Evolutionary conservation across 2,329 filamentous ascomycete genomes (phyloP), one percentile per base, ranked within the genome.

Genomic region (Fusarium foetens): DNA sequence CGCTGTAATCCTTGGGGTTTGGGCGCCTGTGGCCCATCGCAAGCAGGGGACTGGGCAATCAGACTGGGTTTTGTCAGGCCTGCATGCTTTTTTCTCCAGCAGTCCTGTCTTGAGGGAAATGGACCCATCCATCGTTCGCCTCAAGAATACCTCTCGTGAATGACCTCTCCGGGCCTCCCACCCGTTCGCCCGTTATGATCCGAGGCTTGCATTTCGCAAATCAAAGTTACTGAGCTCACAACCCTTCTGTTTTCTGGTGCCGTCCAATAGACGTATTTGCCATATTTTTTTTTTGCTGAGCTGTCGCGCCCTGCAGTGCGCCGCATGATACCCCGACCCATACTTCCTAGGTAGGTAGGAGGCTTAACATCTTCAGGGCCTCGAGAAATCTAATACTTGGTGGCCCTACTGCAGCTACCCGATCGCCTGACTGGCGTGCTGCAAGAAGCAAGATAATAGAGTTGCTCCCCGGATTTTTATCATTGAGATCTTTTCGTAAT

Each of bases 391-490:
- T 75, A 62, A 77, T 67, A 61, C 72, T 73, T 69, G 57, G 70
- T 76, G 73, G 69, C 68, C 75, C 72, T 76, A 70, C 77, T 80
- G 79, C 78, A 77, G 75, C 77, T 78, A 77, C 76, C 76, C 78
- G 74, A 79, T 74, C 73, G 75, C 74, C 79, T 79, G 79, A 81
- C 75, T 72, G 66, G 69, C 69, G 69, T 72, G 76, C 77, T 78
- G 78, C 79, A 80, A 77, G 77, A 75, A 79, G 71, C 66, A 73
- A 77, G 74, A 78, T 76, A 79, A 79, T 80, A 80, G 74, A 79
- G 69, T 74, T 74, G 70, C 70, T 73, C 73, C 75, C 75, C 79
- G 64, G 72, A 71, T 78, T 72, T 75, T 72, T 42, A 57, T 42
- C 66, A 54, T 68, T 52, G 45, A 71, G 64, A 70, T 63, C 64